Evolutionary conservation across 805 yeast species (phyloP).

Genomic region (Candida maris): DNA sequence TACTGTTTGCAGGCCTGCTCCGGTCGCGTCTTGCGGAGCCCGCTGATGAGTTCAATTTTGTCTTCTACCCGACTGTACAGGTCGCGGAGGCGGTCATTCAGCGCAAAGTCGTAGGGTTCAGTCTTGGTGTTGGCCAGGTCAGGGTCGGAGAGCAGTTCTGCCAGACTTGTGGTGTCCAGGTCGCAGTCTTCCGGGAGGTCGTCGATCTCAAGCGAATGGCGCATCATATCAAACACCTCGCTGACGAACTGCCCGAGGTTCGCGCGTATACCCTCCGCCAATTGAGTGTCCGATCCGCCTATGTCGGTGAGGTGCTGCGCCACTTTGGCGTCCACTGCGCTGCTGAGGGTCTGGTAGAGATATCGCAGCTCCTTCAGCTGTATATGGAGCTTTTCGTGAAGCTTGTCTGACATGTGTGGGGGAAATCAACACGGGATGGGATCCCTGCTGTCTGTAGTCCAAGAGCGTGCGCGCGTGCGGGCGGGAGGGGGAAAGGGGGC

Average conservation of each 20-base stretch:
- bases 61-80: slow-evolving; percentile 59
- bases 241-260: slow-evolving; percentile 44
- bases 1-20: slow-evolving; percentile 35
- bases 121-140: slow-evolving; percentile 34
- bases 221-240: slow-evolving; percentile 55
- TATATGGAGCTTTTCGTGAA: slow-evolving; percentile 43
- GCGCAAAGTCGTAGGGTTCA: slow-evolving; percentile 67
- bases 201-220: slow-evolving; percentile 54
- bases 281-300: slow-evolving; percentile 12
- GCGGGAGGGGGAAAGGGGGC: too few species aligned
- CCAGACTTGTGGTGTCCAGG: slow-evolving; percentile 7
- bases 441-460: too few species aligned
- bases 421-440: too few species aligned
- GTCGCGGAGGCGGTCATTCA: slow-evolving; percentile 57
- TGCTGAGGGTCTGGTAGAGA: slow-evolving; percentile 42
- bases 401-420: slow-evolving; percentile 24
- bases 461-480: too few species aligned
- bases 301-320: slow-evolving; percentile 24
- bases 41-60: slow-evolving; percentile 54
- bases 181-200: slow-evolving; percentile 37
- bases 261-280: slow-evolving; percentile 36
- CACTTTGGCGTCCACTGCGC: slow-evolving; percentile 42
- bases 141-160: slow-evolving; percentile 13
- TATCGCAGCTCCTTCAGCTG: slow-evolving; percentile 50
- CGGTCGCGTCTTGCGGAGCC: slow-evolving; percentile 53